These are phyloP conservation scores for Lasiosphaeria ovina DNA, from an alignment of 495 filamentous ascomycete genomes.

Conservation along the genomic window DNA sequence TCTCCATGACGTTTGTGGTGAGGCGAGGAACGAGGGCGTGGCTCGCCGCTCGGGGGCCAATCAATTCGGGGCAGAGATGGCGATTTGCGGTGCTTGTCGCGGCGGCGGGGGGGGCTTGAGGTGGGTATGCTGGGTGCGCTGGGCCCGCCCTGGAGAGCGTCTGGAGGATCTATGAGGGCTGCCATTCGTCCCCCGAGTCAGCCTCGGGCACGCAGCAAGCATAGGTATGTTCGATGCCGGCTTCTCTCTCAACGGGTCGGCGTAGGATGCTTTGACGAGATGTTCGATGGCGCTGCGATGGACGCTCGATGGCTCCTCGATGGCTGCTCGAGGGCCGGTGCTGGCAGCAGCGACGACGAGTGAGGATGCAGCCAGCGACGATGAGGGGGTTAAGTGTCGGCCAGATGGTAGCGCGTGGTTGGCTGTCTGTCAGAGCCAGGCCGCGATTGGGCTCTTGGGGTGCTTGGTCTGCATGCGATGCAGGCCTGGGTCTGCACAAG, in stretches of 20 bases:
- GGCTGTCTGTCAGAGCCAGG: slow-evolving; percentile 16
- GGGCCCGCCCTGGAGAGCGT: slow-evolving; percentile 27
- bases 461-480: slow-evolving; percentile 6
- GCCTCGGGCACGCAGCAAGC: slow-evolving; percentile 28
- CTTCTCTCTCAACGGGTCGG: no score
- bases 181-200: slow-evolving; percentile 45
- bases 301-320: slow-evolving; percentile 1
- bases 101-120: neutral
- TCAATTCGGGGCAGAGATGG: slow-evolving; percentile 36
- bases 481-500: slow-evolving; percentile 2
- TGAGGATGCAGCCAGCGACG: slow-evolving; percentile 1
- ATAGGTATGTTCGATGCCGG: no score
- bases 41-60: slow-evolving; percentile 38
- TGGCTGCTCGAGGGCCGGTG: slow-evolving; percentile 4
- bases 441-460: slow-evolving; percentile 30
- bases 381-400: slow-evolving; percentile 20
- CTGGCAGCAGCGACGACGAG: slow-evolving; percentile 16
- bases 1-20: slow-evolving; percentile 33
- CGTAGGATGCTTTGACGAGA: no score
- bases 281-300: neutral
- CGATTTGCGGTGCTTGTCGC: slow-evolving; percentile 31
- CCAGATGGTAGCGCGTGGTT: slow-evolving; percentile 38
- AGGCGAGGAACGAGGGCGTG: slow-evolving; percentile 42
- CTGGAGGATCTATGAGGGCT: slow-evolving; percentile 27
- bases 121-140: slow-evolving; percentile 24